Conservation (phyloP, 2,329 filamentous ascomycete genomes). For the Verticillium albo-atrum region DNA sequence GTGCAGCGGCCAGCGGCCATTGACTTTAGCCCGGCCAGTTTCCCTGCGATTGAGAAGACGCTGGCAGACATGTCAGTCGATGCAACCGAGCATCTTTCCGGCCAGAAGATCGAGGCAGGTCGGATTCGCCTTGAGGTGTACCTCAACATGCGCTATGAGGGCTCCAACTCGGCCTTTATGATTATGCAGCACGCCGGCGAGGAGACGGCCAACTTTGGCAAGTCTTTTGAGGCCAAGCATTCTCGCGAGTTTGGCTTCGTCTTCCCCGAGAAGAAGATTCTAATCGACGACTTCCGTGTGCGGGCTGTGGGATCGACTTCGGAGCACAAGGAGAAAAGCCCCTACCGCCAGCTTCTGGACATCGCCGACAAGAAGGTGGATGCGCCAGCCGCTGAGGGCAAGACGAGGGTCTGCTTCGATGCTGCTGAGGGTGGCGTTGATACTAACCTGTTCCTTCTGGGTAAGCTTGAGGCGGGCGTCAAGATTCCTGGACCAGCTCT, state of each 20-base stretch:
- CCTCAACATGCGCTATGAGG: slow-evolving; percentile 38
- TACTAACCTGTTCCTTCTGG: slow-evolving; percentile 18
- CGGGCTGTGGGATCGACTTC: slow-evolving; percentile 9
- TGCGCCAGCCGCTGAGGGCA: slow-evolving; percentile 1
- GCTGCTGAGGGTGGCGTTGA: not conserved
- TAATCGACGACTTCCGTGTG: slow-evolving; percentile 14
- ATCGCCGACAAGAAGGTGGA: slow-evolving; percentile 5
- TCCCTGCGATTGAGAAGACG: slow-evolving; percentile 13
- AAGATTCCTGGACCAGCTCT: slow-evolving; percentile 58
- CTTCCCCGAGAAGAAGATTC: slow-evolving; percentile 30
- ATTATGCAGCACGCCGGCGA: slow-evolving; percentile 21
- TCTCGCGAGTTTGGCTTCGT: slow-evolving; percentile 69
- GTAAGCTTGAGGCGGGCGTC: slow-evolving; percentile 12
- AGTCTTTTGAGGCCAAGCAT: slow-evolving; percentile 66
- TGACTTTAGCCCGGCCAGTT: slow-evolving; percentile 12
- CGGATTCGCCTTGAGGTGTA: slow-evolving; percentile 36
- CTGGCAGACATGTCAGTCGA: slow-evolving; percentile 30
- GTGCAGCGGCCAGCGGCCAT: slow-evolving; percentile 29
- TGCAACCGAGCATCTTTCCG: slow-evolving; percentile 16
- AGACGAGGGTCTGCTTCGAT: slow-evolving; percentile 13
- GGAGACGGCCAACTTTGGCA: slow-evolving; percentile 51
- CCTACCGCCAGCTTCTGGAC: slow-evolving; percentile 7
- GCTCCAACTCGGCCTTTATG: slow-evolving; percentile 36
- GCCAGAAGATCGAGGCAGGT: slow-evolving; percentile 24
- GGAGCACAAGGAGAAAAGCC: slow-evolving; percentile 11